A percentile compares a stretch with the other conserved stretches of the same genome.
Evolutionary conservation across 1,284 basidiomycete genomes (phyloP).

Genomic region (Cryptococcus jaspeensis): DNA sequence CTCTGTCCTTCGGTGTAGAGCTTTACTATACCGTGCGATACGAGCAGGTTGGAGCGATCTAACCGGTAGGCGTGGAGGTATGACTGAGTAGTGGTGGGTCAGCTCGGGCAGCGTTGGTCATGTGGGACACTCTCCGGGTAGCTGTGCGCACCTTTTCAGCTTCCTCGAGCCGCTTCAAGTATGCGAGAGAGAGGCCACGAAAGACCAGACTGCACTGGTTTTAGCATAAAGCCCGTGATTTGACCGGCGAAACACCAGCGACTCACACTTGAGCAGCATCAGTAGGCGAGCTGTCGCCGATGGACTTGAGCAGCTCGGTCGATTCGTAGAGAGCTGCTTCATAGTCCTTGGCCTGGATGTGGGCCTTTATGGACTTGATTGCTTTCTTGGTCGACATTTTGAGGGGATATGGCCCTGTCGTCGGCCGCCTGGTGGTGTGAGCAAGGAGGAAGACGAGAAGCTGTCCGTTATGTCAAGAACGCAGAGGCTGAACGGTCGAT

Average conservation of each 20-base stretch:
- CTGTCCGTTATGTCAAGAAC: no score
- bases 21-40: constrained; percentile 69
- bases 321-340: constrained; percentile 54
- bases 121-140: not conserved
- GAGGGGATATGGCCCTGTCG: not conserved
- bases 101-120: constrained; percentile 1
- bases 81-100: constrained; percentile 54
- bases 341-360: constrained; percentile 73
- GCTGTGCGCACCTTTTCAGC: constrained; percentile 73
- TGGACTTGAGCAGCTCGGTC: constrained; percentile 57
- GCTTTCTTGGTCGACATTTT: constrained; percentile 36
- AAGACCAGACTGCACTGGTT: constrained; percentile 66
- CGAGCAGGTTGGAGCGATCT: constrained; percentile 65
- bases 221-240: not conserved
- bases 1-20: constrained; percentile 65
- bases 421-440: not conserved
- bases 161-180: constrained; percentile 66
- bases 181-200: constrained; percentile 70
- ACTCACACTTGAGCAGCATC: constrained; percentile 67
- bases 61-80: constrained; percentile 71
- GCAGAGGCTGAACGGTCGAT: no score
- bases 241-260: constrained; percentile 46
- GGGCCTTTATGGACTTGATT: constrained; percentile 76
- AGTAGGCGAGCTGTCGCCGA: constrained; percentile 57
- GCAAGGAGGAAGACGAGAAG: constrained; percentile 6